These are phyloP conservation scores for Austroboletus rostrupii DNA, from an alignment of 1,284 basidiomycete genomes.

Conservation along the genomic window DNA sequence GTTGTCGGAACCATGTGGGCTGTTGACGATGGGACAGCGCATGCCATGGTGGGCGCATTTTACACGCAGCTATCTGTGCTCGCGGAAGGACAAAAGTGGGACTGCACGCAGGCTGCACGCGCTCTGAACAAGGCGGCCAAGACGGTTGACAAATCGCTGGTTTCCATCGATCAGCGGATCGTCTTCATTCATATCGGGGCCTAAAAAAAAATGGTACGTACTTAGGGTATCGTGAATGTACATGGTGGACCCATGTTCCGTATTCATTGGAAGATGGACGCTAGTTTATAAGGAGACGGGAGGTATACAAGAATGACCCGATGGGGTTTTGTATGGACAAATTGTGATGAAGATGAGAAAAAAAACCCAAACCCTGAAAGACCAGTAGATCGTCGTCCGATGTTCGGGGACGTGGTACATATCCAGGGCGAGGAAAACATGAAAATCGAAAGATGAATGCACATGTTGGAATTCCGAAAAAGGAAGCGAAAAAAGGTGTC, in stretches of 20 bases:
- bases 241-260: too few species aligned
- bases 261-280: too few species aligned
- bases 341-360: neutral
- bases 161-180: constrained; percentile 27
- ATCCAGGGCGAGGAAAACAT: neutral
- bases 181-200: constrained; percentile 28
- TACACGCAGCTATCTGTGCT: constrained; percentile 12
- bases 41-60: constrained; percentile 20
- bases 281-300: neutral
- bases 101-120: constrained; percentile 18
- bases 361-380: neutral
- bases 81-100: neutral
- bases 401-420: too few species aligned
- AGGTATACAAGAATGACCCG: neutral
- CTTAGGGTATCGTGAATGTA: too few species aligned
- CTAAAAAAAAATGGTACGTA: neutral
- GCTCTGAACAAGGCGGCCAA: constrained; percentile 25
- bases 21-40: constrained; percentile 18
- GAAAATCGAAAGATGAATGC: neutral
- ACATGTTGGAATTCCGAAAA: neutral
- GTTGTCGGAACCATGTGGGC: constrained; percentile 25
- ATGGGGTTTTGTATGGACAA: neutral
- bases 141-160: constrained; percentile 20
- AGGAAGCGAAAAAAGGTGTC: neutral
- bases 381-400: neutral